A percentile compares a stretch with the other conserved stretches of the same genome.
These are phyloP conservation scores for Przewalskia tangutica DNA, from an alignment of 257 asterid species.

Conservation along the genomic window DNA sequence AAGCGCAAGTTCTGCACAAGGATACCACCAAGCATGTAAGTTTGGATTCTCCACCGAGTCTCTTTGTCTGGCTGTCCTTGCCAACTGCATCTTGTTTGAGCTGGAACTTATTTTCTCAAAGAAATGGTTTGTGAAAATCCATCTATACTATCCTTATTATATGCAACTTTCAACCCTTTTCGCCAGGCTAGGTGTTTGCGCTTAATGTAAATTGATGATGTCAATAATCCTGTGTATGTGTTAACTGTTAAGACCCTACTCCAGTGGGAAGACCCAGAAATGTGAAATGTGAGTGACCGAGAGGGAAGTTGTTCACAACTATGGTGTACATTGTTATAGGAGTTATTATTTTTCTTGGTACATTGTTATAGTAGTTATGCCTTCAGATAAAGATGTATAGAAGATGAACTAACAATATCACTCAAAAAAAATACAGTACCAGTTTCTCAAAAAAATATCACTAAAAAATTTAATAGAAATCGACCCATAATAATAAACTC, in stretches of 20 bases:
- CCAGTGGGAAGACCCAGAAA: not conserved
- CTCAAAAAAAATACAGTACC: not conserved
- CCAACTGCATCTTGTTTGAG: not conserved
- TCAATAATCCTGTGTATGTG: not conserved
- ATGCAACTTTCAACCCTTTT: not conserved
- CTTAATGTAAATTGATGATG: not conserved
- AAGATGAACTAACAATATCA: not conserved
- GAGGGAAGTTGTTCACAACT: not conserved
- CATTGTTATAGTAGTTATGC: not conserved
- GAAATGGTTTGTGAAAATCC: not conserved
- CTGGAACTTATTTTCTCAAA: not conserved
- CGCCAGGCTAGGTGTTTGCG: not conserved
- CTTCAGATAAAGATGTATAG: not conserved
- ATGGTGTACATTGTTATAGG: not conserved
- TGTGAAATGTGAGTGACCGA: not conserved
- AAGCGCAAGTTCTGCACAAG: conserved; percentile 60
- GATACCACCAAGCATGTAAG: conserved; percentile 76
- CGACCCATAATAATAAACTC: not conserved
- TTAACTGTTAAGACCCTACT: not conserved
- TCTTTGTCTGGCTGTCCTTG: not conserved
- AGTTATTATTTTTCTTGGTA: not conserved
- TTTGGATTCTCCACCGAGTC: not conserved
- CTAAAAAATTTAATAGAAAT: not conserved
- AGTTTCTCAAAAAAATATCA: no score
- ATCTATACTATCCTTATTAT: not conserved